Evolutionary conservation across 441 rosid species (phyloP), one percentile per base, ranked within the genome.

Genomic region (Euphorbia corollata): DNA sequence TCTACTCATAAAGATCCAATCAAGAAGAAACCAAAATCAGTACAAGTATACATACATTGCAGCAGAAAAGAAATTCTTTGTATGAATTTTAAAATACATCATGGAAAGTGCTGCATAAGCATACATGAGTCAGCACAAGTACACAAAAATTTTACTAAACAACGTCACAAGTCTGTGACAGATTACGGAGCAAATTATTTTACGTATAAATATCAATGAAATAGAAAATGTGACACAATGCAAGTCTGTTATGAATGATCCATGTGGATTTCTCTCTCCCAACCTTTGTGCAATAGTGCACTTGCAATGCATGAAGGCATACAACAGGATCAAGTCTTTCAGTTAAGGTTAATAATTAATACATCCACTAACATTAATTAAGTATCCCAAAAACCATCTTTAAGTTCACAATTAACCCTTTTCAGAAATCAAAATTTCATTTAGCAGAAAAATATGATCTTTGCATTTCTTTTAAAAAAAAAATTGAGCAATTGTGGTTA

Each of bases 1-100:
- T 85, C 97, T 93, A 68, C 23, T 47, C 48, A 55, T 16, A 48
- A n/a, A 53, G n/a, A 56, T n/a, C 65, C 43, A 20, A 64, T 38
- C 23, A 75, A 65, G 8, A 66, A 47, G 53, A 70, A 43, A 39
- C 41, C 65, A 66, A 62, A 59, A 70, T 73, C 27, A 61, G 41
- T 57, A 63, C 55, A 67, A 18, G 4, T 27, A 27, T 27, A 24
- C 12, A 70, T 3, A 24, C 12, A 70, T 3, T 27, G 55, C 8
- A 8, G 20, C 23, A 30, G 23, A 47, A 27, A 27, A 22, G 30
- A n/a, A 45, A 47, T 4, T 2, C 11, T 15, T 23, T 23, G 43
- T 24, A 43, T 8, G n/a, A 45, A 63, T 24, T n/a, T 63, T 41
- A 47, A 47, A 47, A 47, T 16, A n/a, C 51, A 63, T 43, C 23